Evolutionary conservation across 139 green algal species (phyloP), one percentile per base, ranked within the genome.

Genomic region (Trebouxia sp.): DNA sequence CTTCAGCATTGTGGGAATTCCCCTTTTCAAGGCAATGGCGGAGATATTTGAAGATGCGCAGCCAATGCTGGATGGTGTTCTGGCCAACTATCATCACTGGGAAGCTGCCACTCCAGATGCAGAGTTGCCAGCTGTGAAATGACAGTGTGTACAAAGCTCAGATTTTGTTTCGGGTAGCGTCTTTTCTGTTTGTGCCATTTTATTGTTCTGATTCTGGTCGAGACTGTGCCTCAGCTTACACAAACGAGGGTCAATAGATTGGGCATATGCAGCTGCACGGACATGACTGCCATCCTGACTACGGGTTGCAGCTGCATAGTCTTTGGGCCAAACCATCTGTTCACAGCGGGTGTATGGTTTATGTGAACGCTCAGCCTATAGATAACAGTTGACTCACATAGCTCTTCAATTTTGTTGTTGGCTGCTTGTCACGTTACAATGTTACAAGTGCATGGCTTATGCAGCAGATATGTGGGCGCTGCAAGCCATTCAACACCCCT

Each of bases 1-100:
- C 39, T 76, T 76, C 41, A 38, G 41, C 41, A 76, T 76, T 76
- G 67, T 76, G 67, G 67, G 41, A 4, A 55, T 76, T 14, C 67
- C 67, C 14, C 39, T 76, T 6, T 76, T 76, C 67, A 76, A 55
- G 39, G 41, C 39, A 7, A 55, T 55, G 41, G 67, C 41, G 20
- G 67, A 76, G 67, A 26, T 76, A 20, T 76, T 76, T 50, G 41
- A 50, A 30, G 41, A 55, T 6, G 39, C 67, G 0, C 22, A 76
- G 67, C 67, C 67, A 20, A 53, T 76, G 41, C 67, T 76, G 67
- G 67, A 76, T 55, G 67, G 41, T 3, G 67, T 76, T 38, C 24
- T 55, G 5, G 39, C 67, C 67, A 76, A 76, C 39, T 76, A 76
- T 15, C 67, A 76, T 9, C 26, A 55, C 67, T 76, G 67, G 67